These are phyloP conservation scores for Evansstolkia leycettana DNA, from an alignment of 495 filamentous ascomycete species.

Conservation along the genomic window DNA sequence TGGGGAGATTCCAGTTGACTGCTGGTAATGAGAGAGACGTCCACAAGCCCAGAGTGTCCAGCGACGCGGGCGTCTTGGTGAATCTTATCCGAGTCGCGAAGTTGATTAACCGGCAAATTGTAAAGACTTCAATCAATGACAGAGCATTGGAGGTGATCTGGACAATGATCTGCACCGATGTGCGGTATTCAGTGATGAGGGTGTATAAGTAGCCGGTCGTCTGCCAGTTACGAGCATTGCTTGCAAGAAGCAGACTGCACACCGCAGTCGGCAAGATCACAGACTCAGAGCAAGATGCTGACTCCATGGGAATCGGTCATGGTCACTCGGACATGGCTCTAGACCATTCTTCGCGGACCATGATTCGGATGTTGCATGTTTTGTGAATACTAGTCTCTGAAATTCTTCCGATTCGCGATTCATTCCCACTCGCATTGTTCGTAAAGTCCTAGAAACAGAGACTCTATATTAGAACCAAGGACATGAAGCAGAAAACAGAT, in stretches of 20 bases:
- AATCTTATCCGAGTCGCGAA: constrained; percentile 5
- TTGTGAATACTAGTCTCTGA: too few species aligned
- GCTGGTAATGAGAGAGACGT: constrained; percentile 2
- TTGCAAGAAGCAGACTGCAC: constrained; percentile 1
- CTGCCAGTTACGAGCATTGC: constrained; percentile 5
- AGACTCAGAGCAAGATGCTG: too few species aligned
- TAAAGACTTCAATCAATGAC: constrained; percentile 2
- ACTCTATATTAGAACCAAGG: constrained; percentile 2
- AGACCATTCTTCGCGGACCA: too few species aligned
- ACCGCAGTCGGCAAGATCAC: too few species aligned
- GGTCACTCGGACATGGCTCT: too few species aligned
- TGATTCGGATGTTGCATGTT: too few species aligned
- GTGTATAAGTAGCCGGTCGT: constrained; percentile 1
- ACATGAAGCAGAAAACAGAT: too few species aligned
- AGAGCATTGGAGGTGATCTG: constrained; percentile 8
- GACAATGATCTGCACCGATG: constrained; percentile 10
- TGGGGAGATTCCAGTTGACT: constrained; percentile 1
- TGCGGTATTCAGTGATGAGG: constrained; percentile 5
- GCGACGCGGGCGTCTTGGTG: constrained; percentile 3
- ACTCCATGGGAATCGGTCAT: too few species aligned
- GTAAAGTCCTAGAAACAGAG: not conserved
- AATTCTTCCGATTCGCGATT: too few species aligned
- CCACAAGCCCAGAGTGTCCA: constrained; percentile 10
- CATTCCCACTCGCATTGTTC: too few species aligned
- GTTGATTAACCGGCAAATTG: constrained; percentile 5